These are phyloP conservation scores for Aristolochia contorta DNA, from an alignment of 164 flowering plant genomes.

Conservation along the genomic window DNA sequence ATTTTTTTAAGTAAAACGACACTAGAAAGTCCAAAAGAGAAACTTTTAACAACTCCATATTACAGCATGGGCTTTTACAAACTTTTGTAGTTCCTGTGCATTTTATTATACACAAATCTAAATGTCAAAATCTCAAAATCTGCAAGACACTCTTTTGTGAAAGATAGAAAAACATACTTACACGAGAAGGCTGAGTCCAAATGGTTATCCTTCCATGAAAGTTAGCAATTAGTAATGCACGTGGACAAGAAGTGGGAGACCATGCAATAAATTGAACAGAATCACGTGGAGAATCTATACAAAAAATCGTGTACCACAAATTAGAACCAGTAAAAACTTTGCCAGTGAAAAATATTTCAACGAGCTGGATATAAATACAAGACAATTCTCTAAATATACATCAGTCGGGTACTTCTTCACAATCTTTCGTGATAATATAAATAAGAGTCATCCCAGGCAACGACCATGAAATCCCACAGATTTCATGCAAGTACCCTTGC, in stretches of 20 bases:
- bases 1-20: too few relatives aligned
- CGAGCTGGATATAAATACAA: too few relatives aligned
- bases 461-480: too few relatives aligned
- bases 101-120: not conserved
- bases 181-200: constrained; percentile 91
- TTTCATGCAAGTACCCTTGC: not conserved
- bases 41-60: too few relatives aligned
- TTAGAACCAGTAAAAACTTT: too few relatives aligned
- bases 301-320: not conserved
- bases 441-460: too few relatives aligned
- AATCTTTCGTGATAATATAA: too few relatives aligned
- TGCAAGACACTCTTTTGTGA: not conserved
- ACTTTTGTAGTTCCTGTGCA: not conserved
- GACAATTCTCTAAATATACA: too few relatives aligned
- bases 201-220: constrained; percentile 93
- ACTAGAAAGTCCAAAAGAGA: too few relatives aligned
- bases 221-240: constrained; percentile 84
- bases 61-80: too few relatives aligned
- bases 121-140: not conserved
- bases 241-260: constrained; percentile 91
- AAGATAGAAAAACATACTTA: constrained; percentile 23
- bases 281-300: constrained; percentile 96
- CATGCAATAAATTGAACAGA: constrained; percentile 98
- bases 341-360: too few relatives aligned
- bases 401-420: too few relatives aligned